Percentiles rank a stretch among this genome's conserved stretches.
phyloP scores from a whole-genome alignment of 495 filamentous ascomycete genomes.

The Hypoxylon fragiforme region DNA sequence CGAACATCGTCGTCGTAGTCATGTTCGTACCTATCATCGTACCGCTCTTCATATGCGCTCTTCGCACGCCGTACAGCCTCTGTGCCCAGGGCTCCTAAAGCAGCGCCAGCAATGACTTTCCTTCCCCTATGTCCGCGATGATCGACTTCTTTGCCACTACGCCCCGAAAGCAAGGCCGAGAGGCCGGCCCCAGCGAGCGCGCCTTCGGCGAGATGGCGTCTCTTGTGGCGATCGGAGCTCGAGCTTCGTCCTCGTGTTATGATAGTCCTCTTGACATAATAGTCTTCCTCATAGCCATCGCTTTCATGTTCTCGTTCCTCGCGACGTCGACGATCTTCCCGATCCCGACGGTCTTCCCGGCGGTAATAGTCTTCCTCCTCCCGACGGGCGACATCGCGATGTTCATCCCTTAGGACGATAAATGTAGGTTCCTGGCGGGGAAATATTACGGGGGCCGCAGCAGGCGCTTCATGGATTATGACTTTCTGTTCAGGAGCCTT shows the following conservation, averaged over 20 bases:
- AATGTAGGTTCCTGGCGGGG: constrained; percentile 67
- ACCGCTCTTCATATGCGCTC: constrained; percentile 69
- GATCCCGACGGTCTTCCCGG: constrained; percentile 50
- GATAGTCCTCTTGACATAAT: constrained; percentile 50
- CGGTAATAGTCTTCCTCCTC: constrained; percentile 53
- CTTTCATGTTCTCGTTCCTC: constrained; percentile 59
- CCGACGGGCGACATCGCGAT: constrained; percentile 49
- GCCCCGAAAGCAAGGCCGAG: constrained; percentile 72
- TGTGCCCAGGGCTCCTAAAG: constrained; percentile 78
- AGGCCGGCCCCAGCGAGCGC: constrained; percentile 78
- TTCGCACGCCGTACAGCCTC: constrained; percentile 74
- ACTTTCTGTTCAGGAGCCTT: constrained; percentile 65
- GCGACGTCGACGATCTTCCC: constrained; percentile 36
- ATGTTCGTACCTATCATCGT: constrained; percentile 51
- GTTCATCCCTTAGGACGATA: constrained; percentile 67
- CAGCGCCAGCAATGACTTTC: constrained; percentile 78
- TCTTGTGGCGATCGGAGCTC: constrained; percentile 63
- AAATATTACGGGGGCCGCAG: constrained; percentile 66
- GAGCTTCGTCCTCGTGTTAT: constrained; percentile 57
- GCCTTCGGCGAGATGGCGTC: constrained; percentile 84
- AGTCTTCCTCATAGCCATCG: constrained; percentile 47
- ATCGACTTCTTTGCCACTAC: constrained; percentile 62
- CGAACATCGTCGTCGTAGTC: constrained; percentile 42
- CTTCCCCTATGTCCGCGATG: constrained; percentile 64
- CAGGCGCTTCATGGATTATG: constrained; percentile 71